Base-by-base conservation (phyloP, 371 early-diverging fungal genomes). In the Actinomucor elegans region DNA sequence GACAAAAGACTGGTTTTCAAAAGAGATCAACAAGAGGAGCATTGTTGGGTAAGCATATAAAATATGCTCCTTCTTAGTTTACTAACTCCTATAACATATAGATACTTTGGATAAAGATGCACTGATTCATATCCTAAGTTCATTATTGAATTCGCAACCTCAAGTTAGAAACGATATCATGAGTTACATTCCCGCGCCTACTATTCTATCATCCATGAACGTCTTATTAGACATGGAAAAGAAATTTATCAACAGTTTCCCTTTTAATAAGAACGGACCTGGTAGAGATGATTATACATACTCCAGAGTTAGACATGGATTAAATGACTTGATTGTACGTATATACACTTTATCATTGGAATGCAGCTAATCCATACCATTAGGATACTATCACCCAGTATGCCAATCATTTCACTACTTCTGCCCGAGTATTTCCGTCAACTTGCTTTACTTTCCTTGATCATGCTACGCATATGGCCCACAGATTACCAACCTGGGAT, bases 201-300 rank as follows among this genome's bases (percentile, higher is more conserved):
- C 96, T 10, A 77, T 96, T 43, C 69, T 73, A 32, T 85, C 91
- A n/a, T 91, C 89, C 0, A 72, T 84, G 34, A 62, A 71, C 33
- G 83, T 86, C 15, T 75, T 97, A 33, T 61, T 65, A 33, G 77
- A 81, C 18, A 69, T 91, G 45, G 88, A 93, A 57, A 86, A 86
- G 59, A 78, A 80, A 34, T 69, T 96, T 40, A 71, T 69, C 26
- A 84, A 85, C 5, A 80, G 89, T 12, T 93, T 93, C 59, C 96
- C 96, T 0, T 97, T 93, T 74, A 84, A 80, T 45, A 86, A 87
- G 47, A 71, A 83, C 51, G 96, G 94, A 6, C 87, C 89, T 14
- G 83, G 83, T 17, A 74, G 82, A 45, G 90, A 92, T 62, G 91
- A 91, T 64, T 97, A 97, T 71, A 84, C 94, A 10, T 96, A 86